These are phyloP conservation scores for Trematosphaeria pertusa DNA, from an alignment of 2,329 filamentous ascomycete species.

Conservation along the genomic window DNA sequence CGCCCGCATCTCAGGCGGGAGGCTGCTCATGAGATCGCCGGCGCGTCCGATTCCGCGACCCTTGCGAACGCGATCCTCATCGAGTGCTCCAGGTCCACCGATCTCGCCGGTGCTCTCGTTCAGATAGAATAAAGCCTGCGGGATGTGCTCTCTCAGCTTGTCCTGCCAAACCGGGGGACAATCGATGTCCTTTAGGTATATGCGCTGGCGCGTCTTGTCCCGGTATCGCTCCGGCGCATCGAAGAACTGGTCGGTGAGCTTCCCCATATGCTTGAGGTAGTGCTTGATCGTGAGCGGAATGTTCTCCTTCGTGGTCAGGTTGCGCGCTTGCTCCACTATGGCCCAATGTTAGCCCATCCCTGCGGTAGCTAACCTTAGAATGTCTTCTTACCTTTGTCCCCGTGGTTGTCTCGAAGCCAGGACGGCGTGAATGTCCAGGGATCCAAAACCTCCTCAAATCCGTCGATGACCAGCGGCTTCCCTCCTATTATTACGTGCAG, in stretches of 20 bases:
- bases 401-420: constrained; percentile 81
- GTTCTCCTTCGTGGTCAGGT: constrained; percentile 74
- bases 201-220: constrained; percentile 79
- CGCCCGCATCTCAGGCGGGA: constrained; percentile 86
- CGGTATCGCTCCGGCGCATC: constrained; percentile 74
- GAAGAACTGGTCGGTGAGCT: constrained; percentile 81
- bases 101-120: constrained; percentile 75
- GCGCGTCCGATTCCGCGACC: constrained; percentile 71
- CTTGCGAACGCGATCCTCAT: constrained; percentile 56
- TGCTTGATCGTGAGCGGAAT: constrained; percentile 87
- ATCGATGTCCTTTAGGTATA: constrained; percentile 97
- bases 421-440: constrained; percentile 77
- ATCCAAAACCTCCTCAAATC: constrained; percentile 79
- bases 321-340: constrained; percentile 81
- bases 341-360: constrained; percentile 23
- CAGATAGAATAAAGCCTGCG: constrained; percentile 84
- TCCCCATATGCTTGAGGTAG: constrained; percentile 86
- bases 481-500: constrained; percentile 85
- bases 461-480: constrained; percentile 88
- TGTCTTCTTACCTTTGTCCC: constrained; percentile 72
- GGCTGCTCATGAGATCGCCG: constrained; percentile 93
- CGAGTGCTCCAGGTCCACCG: constrained; percentile 62
- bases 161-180: constrained; percentile 88
- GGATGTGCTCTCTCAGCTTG: constrained; percentile 77
- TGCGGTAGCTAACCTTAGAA: constrained; percentile 24